Evolutionary conservation across 441 rosid species (phyloP).

Genomic region (Cnidoscolus chayamansa): DNA sequence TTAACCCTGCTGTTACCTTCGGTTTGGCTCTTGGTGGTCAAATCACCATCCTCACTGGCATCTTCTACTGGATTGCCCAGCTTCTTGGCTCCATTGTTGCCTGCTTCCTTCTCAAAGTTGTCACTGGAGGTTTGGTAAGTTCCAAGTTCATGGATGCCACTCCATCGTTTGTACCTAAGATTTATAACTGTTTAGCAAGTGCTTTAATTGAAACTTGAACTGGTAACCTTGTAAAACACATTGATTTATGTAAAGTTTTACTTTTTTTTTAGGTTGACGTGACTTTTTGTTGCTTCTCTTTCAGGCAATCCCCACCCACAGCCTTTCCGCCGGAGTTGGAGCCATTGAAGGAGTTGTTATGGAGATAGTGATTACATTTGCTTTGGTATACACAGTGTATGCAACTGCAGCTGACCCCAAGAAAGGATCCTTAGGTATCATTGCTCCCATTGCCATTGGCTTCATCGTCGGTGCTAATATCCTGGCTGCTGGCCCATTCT

Average conservation of each 20-base stretch:
- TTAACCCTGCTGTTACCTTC: slow-evolving; percentile 90
- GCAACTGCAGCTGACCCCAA: slow-evolving; percentile 96
- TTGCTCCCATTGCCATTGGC: slow-evolving; percentile 86
- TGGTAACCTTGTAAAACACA: no score
- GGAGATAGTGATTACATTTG: slow-evolving; percentile 86
- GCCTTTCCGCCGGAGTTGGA: slow-evolving; percentile 72
- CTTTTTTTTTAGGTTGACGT: not conserved
- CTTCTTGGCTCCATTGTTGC: slow-evolving; percentile 87
- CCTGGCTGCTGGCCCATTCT: slow-evolving; percentile 89
- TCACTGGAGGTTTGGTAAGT: slow-evolving; percentile 78
- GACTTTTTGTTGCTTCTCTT: not conserved
- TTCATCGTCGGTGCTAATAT: slow-evolving; percentile 95
- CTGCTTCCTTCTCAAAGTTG: slow-evolving; percentile 66
- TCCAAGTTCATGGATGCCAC: not conserved
- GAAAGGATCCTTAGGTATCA: slow-evolving; percentile 79
- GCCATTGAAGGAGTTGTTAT: slow-evolving; percentile 75
- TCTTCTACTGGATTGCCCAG: slow-evolving; percentile 92
- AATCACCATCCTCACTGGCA: slow-evolving; percentile 78
- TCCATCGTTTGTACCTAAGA: no score
- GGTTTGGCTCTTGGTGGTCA: slow-evolving; percentile 93
- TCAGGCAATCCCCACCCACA: slow-evolving; percentile 69
- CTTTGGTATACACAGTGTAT: slow-evolving; percentile 81
- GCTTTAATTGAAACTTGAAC: no score
- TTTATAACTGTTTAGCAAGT: no score
- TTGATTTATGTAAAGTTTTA: not conserved